Evolutionary conservation across 495 filamentous ascomycete species (phyloP), one percentile per base, ranked within the genome.

Genomic region (Cercophora newfieldiana): DNA sequence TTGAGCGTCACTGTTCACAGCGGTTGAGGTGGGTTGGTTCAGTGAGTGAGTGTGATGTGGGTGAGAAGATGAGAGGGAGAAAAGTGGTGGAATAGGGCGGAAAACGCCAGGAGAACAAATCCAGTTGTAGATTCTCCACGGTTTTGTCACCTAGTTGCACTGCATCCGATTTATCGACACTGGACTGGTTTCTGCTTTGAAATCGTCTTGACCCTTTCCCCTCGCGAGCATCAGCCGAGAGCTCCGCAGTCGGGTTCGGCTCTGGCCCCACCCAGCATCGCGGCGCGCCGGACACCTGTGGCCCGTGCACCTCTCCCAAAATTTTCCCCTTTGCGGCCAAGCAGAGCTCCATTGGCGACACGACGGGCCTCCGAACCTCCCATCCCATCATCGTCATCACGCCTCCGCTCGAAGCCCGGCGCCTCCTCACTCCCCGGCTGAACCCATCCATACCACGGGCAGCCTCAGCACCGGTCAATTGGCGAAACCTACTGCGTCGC

Each of bases 171-270:
- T 53, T 28, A 26, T 60, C 31, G 57, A 60, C 21, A 22, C 19
- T 22, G 37, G 7, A 18, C 37, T 47, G 37, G 50, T 30, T 44
- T 14, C 10, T 63, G 61, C 61, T 63, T 63, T 63, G 61, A 63
- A 63, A 63, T 63, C 61, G 31, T 28, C 50, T 47, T 63, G 31
- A 19, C 29, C 25, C 29, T 24, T 53, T 37, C 33, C 37, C 49
- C 37, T 29, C 48, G 28, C 49, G 14, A 28, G 21, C 24, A 16
- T 50, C 26, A 63, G n/a, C 61, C 61, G 49, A 25, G 37, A 63
- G 50, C 61, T 63, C 61, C 61, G 47, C 59, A 61, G 59, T 50
- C 59, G 59, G 61, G 61, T 31, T 63, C 61, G 61, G 61, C 61
- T 28, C 7, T 24, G 33, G 29, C 16, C 7, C 33, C 14, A 48